Conservation (phyloP, 352 stramenopile genomes). For the Pilasporangium apinafurcum region DNA sequence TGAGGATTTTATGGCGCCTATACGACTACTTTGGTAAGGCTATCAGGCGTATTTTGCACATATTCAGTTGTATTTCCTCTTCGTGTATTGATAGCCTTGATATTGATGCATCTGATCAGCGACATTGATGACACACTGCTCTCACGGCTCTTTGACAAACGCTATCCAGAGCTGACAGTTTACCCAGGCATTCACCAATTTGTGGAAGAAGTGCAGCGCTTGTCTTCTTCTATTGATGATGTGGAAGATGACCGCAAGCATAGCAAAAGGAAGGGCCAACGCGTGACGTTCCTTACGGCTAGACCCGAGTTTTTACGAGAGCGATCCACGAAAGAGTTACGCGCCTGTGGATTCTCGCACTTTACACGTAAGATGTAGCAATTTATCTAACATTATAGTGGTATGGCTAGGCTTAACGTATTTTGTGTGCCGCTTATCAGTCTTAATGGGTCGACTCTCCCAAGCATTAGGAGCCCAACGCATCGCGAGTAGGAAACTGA, state of each 20-base stretch:
- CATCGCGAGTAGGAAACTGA: constrained; percentile 64
- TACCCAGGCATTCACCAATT: constrained; percentile 83
- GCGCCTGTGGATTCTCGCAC: constrained; percentile 62
- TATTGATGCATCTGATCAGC: too few relatives aligned
- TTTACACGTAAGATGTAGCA: constrained; percentile 63
- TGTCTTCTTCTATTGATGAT: constrained; percentile 14
- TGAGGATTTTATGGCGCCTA: constrained; percentile 30
- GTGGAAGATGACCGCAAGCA: constrained; percentile 7
- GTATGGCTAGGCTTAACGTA: not conserved
- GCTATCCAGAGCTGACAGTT: constrained; percentile 76
- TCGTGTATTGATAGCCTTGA: too few relatives aligned
- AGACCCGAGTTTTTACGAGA: constrained; percentile 64
- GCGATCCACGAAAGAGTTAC: constrained; percentile 53
- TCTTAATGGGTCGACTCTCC: constrained; percentile 66
- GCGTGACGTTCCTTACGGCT: constrained; percentile 72
- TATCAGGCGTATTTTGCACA: not conserved
- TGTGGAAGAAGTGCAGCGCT: constrained; percentile 57
- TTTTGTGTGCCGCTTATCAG: constrained; percentile 9
- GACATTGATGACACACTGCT: constrained; percentile 83
- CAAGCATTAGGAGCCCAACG: constrained; percentile 57
- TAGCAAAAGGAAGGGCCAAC: constrained; percentile 14
- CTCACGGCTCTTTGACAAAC: constrained; percentile 68
- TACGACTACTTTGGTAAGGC: constrained; percentile 69
- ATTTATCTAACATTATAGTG: not conserved
- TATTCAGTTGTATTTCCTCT: not conserved